Conservation (phyloP, 2,329 filamentous ascomycete genomes). For the Aspergillus udagawae region DNA sequence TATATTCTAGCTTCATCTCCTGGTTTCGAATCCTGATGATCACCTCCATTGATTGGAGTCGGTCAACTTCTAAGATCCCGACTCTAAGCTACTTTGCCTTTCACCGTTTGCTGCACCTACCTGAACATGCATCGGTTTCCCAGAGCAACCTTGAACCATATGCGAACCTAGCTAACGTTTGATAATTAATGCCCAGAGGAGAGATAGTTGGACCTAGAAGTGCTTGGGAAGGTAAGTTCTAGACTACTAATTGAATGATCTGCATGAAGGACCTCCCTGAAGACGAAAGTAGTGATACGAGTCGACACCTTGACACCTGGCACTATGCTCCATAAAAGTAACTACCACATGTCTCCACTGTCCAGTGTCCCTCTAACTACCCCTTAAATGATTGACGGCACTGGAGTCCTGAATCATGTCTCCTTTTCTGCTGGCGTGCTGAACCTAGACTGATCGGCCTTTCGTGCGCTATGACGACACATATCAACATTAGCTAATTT, state of each 20-base stretch:
- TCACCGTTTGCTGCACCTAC: too few species aligned
- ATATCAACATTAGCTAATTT: too few species aligned
- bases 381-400: too few species aligned
- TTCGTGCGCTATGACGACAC: too few species aligned
- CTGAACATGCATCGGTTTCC: background rate
- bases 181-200: background rate
- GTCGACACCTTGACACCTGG: background rate
- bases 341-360: too few species aligned
- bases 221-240: background rate
- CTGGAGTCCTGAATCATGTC: too few species aligned
- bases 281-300: background rate
- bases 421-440: too few species aligned
- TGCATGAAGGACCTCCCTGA: background rate
- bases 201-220: background rate
- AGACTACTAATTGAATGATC: background rate
- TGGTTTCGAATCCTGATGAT: background rate
- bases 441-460: too few species aligned
- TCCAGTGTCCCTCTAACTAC: too few species aligned
- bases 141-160: background rate
- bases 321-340: too few species aligned
- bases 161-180: background rate
- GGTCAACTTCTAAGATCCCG: too few species aligned
- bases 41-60: background rate
- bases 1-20: background rate
- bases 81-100: too few species aligned